Percentiles rank a stretch among this genome's conserved stretches.
Conservation (phyloP, 345 rosid species). For the Chamaenerion angustifolium region DNA sequence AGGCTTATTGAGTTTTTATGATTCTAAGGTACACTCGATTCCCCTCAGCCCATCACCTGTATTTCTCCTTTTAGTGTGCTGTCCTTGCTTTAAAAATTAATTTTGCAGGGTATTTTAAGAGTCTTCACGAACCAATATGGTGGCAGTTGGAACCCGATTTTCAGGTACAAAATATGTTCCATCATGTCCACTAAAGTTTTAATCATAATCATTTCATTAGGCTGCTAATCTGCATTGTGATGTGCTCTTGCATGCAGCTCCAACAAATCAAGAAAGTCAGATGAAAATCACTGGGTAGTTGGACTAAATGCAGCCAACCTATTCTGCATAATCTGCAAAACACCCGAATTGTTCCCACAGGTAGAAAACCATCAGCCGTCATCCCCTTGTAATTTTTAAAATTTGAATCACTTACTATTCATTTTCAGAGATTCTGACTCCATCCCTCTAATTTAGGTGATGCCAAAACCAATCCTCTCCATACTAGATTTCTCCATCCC, state of each 20-base stretch:
- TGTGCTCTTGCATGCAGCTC: constrained; percentile 26
- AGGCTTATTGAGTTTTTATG: constrained; percentile 72
- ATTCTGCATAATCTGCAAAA: constrained; percentile 62
- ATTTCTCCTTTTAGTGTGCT: too few species aligned
- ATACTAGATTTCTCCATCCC: constrained; percentile 57
- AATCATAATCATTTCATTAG: neutral
- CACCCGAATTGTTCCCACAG: constrained; percentile 65
- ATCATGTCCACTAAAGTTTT: neutral
- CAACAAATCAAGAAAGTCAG: constrained; percentile 39
- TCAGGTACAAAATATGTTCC: constrained; percentile 42
- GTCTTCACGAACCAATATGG: constrained; percentile 60
- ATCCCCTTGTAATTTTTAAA: constrained; percentile 1
- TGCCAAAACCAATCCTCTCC: constrained; percentile 77
- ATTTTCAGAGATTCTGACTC: neutral
- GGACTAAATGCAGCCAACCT: constrained; percentile 61
- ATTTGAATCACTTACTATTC: neutral
- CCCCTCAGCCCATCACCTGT: neutral
- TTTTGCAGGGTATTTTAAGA: constrained; percentile 61
- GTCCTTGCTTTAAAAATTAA: neutral
- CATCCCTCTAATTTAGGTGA: constrained; percentile 34
- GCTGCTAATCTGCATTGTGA: constrained; percentile 4
- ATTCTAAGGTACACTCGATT: constrained; percentile 52
- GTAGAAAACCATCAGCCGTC: constrained; percentile 19
- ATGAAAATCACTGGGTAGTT: constrained; percentile 80
- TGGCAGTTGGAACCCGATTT: constrained; percentile 91